Evolutionary conservation across 1,139 yeast species (phyloP), one percentile per base, ranked within the genome.

Genomic region (Pneumocystis jirovecii): DNA sequence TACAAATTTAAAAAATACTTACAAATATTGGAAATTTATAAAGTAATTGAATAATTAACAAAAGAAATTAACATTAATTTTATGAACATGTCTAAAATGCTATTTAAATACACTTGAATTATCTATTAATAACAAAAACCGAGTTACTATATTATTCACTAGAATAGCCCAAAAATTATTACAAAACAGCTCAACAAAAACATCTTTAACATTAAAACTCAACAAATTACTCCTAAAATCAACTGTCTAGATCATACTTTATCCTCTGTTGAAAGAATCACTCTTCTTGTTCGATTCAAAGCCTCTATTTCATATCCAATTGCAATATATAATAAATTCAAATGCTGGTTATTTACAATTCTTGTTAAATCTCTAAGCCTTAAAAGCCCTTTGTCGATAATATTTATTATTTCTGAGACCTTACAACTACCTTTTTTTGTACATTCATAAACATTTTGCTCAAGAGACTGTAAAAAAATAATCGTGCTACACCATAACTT

Each of bases 1-100:
- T n/a, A 19, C 31, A 39, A 19, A 42, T 61, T 63, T 59, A 60
- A 61, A 60, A 63, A 64, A 63, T 45, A 35, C 45, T 60, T 37
- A 64, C 8, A 61, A n/a, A 17, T 29, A 35, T 42, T 8, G 34
- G 5, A 31, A 31, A 31, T 31, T 31, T 31, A 31, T 5, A 31
- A 31, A n/a, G n/a, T 31, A 5, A 31, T 50, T 15, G 25, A 50
- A 25, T 44, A 44, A 25, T 10, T 7, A 19, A 44, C 6, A 21
- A 25, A 25, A 25, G 7, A 25, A 29, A 15, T 6, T 50, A 25
- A 25, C 19, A 44, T 44, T 50, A 50, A 8, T 25, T 25, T 50
- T 25, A 25, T 25, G 12, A 50, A 21, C 15, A 50, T 50, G 29
- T 8, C 7, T 8, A 25, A 50, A 50, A 25, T 50, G 3, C 31